These are phyloP conservation scores for Komagataella kurtzmanii DNA, from an alignment of 805 yeast species.

Conservation along the genomic window DNA sequence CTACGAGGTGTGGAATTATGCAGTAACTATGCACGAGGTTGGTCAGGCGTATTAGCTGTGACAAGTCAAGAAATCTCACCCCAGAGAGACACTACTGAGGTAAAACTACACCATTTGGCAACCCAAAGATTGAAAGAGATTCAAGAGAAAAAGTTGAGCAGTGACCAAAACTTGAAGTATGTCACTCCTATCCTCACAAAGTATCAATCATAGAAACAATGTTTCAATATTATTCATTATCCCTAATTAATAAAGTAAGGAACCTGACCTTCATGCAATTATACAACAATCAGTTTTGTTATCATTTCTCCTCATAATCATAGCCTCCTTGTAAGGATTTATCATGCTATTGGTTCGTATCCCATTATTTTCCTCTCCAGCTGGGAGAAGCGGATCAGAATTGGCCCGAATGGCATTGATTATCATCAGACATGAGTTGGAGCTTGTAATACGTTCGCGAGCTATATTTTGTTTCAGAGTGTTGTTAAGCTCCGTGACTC, in stretches of 20 bases:
- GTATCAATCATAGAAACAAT: neutral
- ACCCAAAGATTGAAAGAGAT: neutral
- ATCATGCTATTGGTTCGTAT: neutral
- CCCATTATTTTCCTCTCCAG: neutral
- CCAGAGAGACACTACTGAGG: neutral
- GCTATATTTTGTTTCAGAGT: conserved; percentile 30
- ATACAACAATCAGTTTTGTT: neutral
- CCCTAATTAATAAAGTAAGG: neutral
- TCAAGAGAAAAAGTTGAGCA: neutral
- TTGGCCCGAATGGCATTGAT: neutral
- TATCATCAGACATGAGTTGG: conserved; percentile 11
- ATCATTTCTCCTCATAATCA: neutral
- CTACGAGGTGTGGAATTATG: conserved; percentile 69
- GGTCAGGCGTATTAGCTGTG: conserved; percentile 44
- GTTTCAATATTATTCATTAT: neutral
- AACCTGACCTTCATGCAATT: neutral
- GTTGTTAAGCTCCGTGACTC: conserved; percentile 37
- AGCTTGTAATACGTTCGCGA: conserved; percentile 42
- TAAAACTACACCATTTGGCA: neutral
- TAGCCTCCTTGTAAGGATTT: neutral
- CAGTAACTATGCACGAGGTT: conserved; percentile 53
- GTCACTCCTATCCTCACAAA: neutral
- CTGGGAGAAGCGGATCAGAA: neutral
- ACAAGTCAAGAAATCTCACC: neutral
- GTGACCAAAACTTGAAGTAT: neutral